Evolutionary conservation across 768 basidiomycete genomes (phyloP).

Genomic region (Chiua virens): DNA sequence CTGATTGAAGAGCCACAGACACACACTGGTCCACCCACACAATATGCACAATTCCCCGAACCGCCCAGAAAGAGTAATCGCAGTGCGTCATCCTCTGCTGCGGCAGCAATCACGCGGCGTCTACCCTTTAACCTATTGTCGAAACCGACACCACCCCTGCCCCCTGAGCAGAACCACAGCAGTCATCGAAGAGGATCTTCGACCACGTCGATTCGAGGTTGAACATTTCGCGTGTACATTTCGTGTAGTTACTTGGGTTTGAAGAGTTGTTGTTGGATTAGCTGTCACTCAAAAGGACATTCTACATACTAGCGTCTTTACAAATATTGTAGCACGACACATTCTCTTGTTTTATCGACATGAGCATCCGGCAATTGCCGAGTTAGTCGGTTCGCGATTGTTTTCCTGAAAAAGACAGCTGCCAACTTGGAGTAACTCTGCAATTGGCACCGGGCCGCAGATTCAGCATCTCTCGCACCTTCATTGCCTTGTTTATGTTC

Average conservation of each 20-base stretch:
- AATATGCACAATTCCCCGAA: slow-evolving; percentile 71
- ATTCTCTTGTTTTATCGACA: not conserved
- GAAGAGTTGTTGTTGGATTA: slow-evolving; percentile 27
- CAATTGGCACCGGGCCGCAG: too few relatives aligned
- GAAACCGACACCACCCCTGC: slow-evolving; percentile 43
- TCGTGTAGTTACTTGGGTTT: slow-evolving; percentile 4
- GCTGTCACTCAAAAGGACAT: slow-evolving; percentile 25
- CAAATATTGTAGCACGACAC: slow-evolving; percentile 20
- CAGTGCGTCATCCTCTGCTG: slow-evolving; percentile 42
- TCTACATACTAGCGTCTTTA: not conserved
- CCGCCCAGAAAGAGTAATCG: slow-evolving; percentile 53
- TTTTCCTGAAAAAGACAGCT: slow-evolving; percentile 15
- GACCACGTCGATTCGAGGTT: slow-evolving; percentile 35
- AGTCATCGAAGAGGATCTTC: slow-evolving; percentile 47
- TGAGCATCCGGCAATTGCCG: slow-evolving; percentile 27
- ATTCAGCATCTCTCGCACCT: too few relatives aligned
- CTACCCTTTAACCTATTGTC: slow-evolving; percentile 70
- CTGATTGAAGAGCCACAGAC: slow-evolving; percentile 47
- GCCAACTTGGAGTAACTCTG: too few relatives aligned
- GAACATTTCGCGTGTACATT: slow-evolving; percentile 14
- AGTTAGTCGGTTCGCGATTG: too few relatives aligned
- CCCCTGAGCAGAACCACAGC: slow-evolving; percentile 24
- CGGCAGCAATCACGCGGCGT: slow-evolving; percentile 52
- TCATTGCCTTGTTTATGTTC: slow-evolving; percentile 6
- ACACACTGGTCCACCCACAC: slow-evolving; percentile 64